phyloP scores from a whole-genome alignment of 192 early-diverging fungal genomes.

The Entophlyctis helioformis region DNA sequence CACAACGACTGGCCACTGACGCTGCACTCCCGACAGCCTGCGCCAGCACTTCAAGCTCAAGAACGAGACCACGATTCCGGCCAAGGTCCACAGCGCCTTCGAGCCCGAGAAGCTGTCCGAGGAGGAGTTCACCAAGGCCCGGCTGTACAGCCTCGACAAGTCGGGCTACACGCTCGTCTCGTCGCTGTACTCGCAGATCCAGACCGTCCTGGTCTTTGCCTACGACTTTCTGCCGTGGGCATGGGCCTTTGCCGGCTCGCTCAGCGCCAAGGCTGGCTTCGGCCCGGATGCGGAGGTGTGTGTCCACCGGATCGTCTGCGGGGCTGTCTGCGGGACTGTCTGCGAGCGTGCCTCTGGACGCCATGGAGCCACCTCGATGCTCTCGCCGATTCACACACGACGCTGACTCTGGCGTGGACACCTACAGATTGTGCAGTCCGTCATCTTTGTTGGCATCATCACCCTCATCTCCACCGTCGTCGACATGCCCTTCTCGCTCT shows the following conservation, averaged over 20 bases:
- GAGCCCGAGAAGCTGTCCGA: constrained; percentile 52
- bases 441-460: constrained; percentile 57
- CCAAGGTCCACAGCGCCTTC: constrained; percentile 56
- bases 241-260: constrained; percentile 49
- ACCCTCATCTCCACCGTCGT: constrained; percentile 48
- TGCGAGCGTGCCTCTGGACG: no score
- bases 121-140: constrained; percentile 72
- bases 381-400: neutral
- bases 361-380: neutral
- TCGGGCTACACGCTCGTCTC: constrained; percentile 61
- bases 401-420: neutral
- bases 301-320: neutral
- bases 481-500: constrained; percentile 69
- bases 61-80: no score
- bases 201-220: constrained; percentile 52
- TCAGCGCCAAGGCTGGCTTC: constrained; percentile 38
- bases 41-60: constrained; percentile 66
- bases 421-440: constrained; percentile 65
- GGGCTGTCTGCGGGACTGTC: neutral
- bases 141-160: constrained; percentile 76
- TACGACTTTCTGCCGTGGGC: constrained; percentile 64
- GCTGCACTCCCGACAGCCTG: constrained; percentile 15
- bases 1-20: neutral
- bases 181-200: constrained; percentile 45
- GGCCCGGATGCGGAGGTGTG: constrained; percentile 57